Base-by-base conservation (phyloP, 805 yeast genomes). In the Wilhelminamyces savonicus region DNA sequence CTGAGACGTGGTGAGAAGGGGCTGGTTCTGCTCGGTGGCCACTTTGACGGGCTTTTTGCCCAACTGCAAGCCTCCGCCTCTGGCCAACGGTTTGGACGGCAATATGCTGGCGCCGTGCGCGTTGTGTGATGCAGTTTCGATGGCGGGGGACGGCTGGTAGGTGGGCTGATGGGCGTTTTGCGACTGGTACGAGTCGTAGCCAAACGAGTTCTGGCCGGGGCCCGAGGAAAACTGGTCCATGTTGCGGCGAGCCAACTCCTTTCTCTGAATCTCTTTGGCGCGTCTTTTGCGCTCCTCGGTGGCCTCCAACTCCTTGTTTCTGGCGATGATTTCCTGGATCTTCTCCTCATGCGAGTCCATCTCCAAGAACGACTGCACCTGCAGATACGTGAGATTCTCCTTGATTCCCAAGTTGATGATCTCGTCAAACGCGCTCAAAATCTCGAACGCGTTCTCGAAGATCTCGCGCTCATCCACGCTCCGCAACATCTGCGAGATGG, bases 331-430 rank as follows among this genome's bases (percentile, higher is more conserved):
- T 55, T 92, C 97, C 67, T 92, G 97, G 52, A 94, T 90, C 68
- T 85, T 90, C 63, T 92, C 99, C 62, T 92, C 98, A 56, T 92
- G 97, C 23, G 95, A 83, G 61, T 92, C 97, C 97, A 92, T 90
- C 53, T 86, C 90, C 64, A 92, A 67, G 60, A 84, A 90, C 9
- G 94, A 84, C 55, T 75, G 77, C 40, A 92, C 82, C 63, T 92
- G 97, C 36, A 78, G 56, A 41, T 81, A 55, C 1, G 92, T 76
- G 41, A 90, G 64, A 57, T 86, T 82, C 56, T 92, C 99, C 42
- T 84, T 78, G 65, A 81, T 86, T 12, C 98, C 98, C 60, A 85
- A 67, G 30, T 78, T 77, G 44, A 92, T 77, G 32, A 92, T 83
- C 61, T 92, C 98, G 56, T 92, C 98, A 50, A 92, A 90, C 3